Percentiles rank a stretch among this genome's conserved stretches.
These are phyloP conservation scores for Arachis monticola DNA, from an alignment of 331 rosid species.

Conservation along the genomic window DNA sequence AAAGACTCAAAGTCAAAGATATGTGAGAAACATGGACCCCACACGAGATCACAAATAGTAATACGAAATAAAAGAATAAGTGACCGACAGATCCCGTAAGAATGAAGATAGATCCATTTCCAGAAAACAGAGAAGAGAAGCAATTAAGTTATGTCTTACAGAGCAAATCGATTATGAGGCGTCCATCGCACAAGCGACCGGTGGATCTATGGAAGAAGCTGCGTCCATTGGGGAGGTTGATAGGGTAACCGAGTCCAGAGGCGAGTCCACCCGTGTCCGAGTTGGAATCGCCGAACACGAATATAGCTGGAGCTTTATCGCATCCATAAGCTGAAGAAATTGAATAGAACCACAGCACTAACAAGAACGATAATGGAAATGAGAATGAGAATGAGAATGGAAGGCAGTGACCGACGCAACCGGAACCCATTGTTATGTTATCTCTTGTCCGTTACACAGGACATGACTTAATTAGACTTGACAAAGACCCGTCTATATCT, in stretches of 20 bases:
- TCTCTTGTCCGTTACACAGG: not conserved
- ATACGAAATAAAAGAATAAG: not conserved
- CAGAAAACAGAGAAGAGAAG: not conserved
- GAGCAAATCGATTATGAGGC: slow-evolving; percentile 73
- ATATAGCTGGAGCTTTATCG: slow-evolving; percentile 48
- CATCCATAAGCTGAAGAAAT: slow-evolving; percentile 27
- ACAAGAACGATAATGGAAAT: not conserved
- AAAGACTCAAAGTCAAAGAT: not conserved
- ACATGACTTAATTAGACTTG: too few species aligned
- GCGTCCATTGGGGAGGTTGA: slow-evolving; percentile 80
- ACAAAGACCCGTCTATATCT: not conserved
- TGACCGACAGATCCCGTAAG: not conserved
- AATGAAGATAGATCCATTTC: too few species aligned
- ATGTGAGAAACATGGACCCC: slow-evolving; percentile 12
- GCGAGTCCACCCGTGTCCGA: slow-evolving; percentile 92
- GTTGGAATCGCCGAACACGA: slow-evolving; percentile 90
- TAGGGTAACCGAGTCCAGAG: slow-evolving; percentile 82
- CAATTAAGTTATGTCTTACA: slow-evolving; percentile 43
- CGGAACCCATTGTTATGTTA: not conserved
- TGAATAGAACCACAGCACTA: not conserved
- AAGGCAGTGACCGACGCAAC: not conserved
- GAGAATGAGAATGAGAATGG: slow-evolving; percentile 1
- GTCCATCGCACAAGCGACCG: slow-evolving; percentile 84
- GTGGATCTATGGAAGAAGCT: slow-evolving; percentile 77
- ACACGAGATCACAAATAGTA: not conserved